phyloP scores from a whole-genome alignment of 106 monocot genomes.

The Phalaenopsis equestris region DNA sequence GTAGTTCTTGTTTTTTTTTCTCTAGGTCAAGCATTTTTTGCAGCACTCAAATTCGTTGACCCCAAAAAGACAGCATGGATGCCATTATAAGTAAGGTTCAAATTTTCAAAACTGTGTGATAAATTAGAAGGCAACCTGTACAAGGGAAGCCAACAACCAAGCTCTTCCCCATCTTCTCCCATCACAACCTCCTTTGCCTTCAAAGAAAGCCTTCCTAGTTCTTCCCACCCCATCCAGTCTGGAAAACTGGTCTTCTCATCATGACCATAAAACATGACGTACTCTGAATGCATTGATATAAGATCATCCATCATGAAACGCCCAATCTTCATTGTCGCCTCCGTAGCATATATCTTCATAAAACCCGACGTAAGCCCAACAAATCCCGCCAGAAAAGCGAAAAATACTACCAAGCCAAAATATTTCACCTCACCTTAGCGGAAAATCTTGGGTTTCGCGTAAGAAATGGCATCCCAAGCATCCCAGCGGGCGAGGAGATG shows the following conservation, averaged over 20 bases:
- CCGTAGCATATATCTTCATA: conserved; percentile 72
- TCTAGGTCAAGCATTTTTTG: not conserved
- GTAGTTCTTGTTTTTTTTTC: not conserved
- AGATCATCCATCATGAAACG: conserved; percentile 84
- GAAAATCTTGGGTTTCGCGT: conserved; percentile 44
- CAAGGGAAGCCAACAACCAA: conserved; percentile 54
- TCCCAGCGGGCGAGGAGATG: conserved; percentile 61
- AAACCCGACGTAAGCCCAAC: not conserved
- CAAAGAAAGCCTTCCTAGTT: conserved; percentile 35
- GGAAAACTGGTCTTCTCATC: conserved; percentile 21
- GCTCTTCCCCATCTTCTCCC: conserved; percentile 48
- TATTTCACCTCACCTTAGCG: conserved; percentile 28
- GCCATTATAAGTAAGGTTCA: not conserved
- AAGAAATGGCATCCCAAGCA: conserved; percentile 91
- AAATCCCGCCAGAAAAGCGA: not conserved
- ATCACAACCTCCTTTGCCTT: conserved; percentile 28
- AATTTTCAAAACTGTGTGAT: not conserved
- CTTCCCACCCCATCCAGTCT: conserved; percentile 73
- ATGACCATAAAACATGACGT: conserved; percentile 50
- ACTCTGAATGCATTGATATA: conserved; percentile 62
- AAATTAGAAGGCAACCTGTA: conserved; percentile 52
- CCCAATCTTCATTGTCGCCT: conserved; percentile 59
- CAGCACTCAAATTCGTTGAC: not conserved
- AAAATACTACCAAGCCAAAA: not conserved
- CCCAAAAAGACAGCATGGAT: not conserved